Conservation (phyloP, 768 basidiomycete species). For the Tricholoma sp. region DNA sequence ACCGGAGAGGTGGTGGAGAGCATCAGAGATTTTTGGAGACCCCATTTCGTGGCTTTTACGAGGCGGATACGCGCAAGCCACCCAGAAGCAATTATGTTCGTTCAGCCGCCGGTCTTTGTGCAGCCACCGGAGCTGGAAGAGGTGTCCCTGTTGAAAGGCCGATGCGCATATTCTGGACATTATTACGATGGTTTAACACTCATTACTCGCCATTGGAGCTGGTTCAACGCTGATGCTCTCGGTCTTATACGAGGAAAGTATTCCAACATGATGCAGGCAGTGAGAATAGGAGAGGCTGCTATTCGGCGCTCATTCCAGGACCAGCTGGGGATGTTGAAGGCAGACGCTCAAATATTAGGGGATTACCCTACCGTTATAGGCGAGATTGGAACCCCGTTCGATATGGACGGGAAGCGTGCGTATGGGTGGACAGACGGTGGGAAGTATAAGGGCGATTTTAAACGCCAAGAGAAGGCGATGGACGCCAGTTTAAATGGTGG, state of each 20-base stretch:
- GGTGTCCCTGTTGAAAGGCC: slow-evolving; percentile 51
- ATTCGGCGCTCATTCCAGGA: slow-evolving; percentile 80
- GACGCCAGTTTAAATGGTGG: slow-evolving; percentile 77
- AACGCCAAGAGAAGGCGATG: slow-evolving; percentile 74
- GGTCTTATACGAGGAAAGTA: slow-evolving; percentile 88
- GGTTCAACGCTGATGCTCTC: slow-evolving; percentile 93
- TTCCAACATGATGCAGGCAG: slow-evolving; percentile 57
- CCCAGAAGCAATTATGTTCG: slow-evolving; percentile 81
- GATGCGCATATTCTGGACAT: slow-evolving; percentile 72
- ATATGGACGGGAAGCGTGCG: slow-evolving; percentile 83
- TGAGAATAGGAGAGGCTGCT: slow-evolving; percentile 76
- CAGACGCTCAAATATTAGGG: slow-evolving; percentile 64
- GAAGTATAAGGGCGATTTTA: slow-evolving; percentile 70
- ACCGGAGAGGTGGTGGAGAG: slow-evolving; percentile 54
- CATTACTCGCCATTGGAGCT: slow-evolving; percentile 89
- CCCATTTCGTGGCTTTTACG: slow-evolving; percentile 58
- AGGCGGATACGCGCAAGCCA: slow-evolving; percentile 60
- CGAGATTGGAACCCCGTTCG: slow-evolving; percentile 93
- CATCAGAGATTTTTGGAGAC: slow-evolving; percentile 73
- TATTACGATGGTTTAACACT: slow-evolving; percentile 96
- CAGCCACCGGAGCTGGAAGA: slow-evolving; percentile 61
- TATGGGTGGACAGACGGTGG: slow-evolving; percentile 77
- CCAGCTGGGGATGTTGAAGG: slow-evolving; percentile 76
- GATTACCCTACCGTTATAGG: slow-evolving; percentile 88
- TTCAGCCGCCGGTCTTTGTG: slow-evolving; percentile 89